phyloP scores from a whole-genome alignment of 495 filamentous ascomycete species.

The Aspergillus kassunensis region DNA sequence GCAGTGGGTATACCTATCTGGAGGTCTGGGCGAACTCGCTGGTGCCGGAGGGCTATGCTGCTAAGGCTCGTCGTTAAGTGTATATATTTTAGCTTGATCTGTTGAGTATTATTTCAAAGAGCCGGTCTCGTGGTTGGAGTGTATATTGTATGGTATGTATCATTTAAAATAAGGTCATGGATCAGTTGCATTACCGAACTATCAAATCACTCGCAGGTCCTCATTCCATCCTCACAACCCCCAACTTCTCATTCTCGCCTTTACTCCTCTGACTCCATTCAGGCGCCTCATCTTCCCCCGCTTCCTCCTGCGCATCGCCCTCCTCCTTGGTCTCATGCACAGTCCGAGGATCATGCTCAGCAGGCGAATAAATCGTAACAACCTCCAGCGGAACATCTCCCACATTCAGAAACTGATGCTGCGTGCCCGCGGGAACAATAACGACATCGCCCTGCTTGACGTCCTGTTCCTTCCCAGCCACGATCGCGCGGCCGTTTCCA shows the following conservation, averaged over 20 bases:
- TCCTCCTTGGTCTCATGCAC: conserved; percentile 61
- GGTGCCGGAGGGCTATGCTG: conserved; percentile 8
- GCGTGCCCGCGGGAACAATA: conserved; percentile 60
- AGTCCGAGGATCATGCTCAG: conserved; percentile 53
- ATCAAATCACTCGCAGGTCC: background rate
- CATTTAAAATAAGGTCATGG: too few species aligned
- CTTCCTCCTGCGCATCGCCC: conserved; percentile 57
- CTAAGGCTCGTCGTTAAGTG: background rate
- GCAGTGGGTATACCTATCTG: conserved; percentile 18
- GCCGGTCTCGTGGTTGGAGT: background rate
- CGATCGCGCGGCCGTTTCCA: conserved; percentile 52
- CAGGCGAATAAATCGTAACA: conserved; percentile 59
- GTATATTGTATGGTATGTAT: background rate
- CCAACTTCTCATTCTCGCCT: conserved; percentile 53
- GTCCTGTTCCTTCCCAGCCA: conserved; percentile 55
- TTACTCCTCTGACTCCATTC: conserved; percentile 53
- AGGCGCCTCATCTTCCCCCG: conserved; percentile 57
- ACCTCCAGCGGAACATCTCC: conserved; percentile 50
- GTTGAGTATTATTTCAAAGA: too few species aligned
- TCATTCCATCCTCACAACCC: conserved; percentile 41
- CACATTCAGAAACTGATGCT: conserved; percentile 64
- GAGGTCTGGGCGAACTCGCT: conserved; percentile 22
- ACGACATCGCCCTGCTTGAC: conserved; percentile 58
- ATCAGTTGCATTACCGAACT: too few species aligned
- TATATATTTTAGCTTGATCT: too few species aligned